Evolutionary conservation across 108 stramenopile species (phyloP).

Genomic region (Cyclotella choctawhatcheeana): DNA sequence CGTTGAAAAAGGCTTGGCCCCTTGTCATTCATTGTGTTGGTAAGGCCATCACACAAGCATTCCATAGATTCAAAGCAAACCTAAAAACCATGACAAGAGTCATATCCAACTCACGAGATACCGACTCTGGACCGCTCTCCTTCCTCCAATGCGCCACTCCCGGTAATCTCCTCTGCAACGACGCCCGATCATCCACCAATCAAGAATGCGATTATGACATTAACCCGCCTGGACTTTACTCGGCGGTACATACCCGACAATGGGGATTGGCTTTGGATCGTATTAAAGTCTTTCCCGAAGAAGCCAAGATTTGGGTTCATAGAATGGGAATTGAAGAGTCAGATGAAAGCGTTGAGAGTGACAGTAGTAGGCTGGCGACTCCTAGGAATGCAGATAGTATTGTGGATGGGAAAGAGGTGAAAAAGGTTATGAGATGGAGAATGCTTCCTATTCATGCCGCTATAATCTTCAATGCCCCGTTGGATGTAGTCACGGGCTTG

Average conservation of each 20-base stretch:
- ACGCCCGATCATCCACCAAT: not conserved
- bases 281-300: slow-evolving; percentile 62
- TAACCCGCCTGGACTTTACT: slow-evolving; percentile 65
- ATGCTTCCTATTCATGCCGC: slow-evolving; percentile 79
- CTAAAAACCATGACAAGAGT: not conserved
- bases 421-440: slow-evolving; percentile 61
- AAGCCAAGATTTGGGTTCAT: slow-evolving; percentile 74
- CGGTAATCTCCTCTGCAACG: not conserved
- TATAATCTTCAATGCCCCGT: slow-evolving; percentile 70
- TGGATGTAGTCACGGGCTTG: slow-evolving; percentile 51
- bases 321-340: slow-evolving; percentile 1
- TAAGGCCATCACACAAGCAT: too few relatives aligned
- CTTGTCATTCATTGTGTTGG: too few relatives aligned
- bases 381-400: slow-evolving; percentile 4
- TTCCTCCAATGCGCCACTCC: slow-evolving; percentile 20
- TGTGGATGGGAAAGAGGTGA: slow-evolving; percentile 22
- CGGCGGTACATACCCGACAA: slow-evolving; percentile 69
- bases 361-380: not conserved
- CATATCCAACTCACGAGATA: not conserved
- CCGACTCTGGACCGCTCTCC: slow-evolving; percentile 12
- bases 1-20: too few relatives aligned
- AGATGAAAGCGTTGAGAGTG: not conserved
- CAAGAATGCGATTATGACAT: slow-evolving; percentile 65
- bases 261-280: slow-evolving; percentile 67
- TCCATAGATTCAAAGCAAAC: too few relatives aligned